Conservation (phyloP, 106 monocot genomes). For the Agapanthus africanus region DNA sequence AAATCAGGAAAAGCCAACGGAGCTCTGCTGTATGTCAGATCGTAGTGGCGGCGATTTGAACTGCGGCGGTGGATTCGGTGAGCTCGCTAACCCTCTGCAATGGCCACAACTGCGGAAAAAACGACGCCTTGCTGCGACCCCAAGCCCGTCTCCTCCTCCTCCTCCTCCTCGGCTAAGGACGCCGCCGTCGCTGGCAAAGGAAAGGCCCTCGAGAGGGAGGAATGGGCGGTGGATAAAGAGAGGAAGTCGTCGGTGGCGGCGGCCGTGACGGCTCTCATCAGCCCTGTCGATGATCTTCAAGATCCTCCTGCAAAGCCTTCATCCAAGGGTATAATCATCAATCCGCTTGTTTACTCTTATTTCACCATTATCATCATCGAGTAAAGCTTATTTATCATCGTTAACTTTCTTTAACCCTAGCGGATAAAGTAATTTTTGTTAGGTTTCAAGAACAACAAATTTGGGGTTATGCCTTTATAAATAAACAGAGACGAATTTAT, state of each 20-base stretch:
- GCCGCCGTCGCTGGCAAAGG: neutral
- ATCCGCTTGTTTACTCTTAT: no score
- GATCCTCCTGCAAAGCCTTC: slow-evolving; percentile 25
- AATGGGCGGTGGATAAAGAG: slow-evolving; percentile 2
- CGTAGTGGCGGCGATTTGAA: slow-evolving; percentile 35
- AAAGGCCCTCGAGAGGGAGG: neutral
- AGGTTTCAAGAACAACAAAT: no score
- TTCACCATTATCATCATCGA: no score
- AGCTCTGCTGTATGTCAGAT: slow-evolving; percentile 85
- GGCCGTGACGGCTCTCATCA: slow-evolving; percentile 31
- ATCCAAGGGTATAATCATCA: slow-evolving; percentile 26
- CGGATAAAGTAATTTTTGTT: no score
- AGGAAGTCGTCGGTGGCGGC: neutral
- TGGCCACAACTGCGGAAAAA: slow-evolving; percentile 98
- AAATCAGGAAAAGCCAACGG: neutral
- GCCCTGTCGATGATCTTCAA: slow-evolving; percentile 35
- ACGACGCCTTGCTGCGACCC: slow-evolving; percentile 56
- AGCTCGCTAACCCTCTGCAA: slow-evolving; percentile 80
- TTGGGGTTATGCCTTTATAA: no score
- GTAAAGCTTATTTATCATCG: no score
- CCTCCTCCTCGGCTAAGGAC: neutral
- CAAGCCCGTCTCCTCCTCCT: no score
- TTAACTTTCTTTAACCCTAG: no score
- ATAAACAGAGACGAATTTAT: no score
- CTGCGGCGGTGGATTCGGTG: slow-evolving; percentile 47